Evolutionary conservation across 73 alveolate genomes (phyloP).

Genomic region (Tetrahymena malaccensis): DNA sequence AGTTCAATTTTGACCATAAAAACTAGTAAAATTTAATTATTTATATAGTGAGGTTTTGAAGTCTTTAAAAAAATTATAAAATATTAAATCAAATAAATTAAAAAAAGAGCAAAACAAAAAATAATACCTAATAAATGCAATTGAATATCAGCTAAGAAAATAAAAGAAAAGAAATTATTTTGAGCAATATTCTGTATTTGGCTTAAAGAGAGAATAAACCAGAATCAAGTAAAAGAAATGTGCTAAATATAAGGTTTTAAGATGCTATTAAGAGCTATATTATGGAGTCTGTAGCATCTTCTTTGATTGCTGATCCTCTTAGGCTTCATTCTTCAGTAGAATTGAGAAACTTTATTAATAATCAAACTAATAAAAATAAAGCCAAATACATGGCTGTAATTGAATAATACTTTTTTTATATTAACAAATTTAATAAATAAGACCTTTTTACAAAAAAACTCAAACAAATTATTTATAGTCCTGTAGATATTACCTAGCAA

Average conservation of each 20-base stretch:
- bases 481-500: background rate
- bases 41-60: too few relatives aligned
- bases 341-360: too few relatives aligned
- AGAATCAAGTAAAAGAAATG: background rate
- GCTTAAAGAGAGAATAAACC: background rate
- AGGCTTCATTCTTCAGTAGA: background rate
- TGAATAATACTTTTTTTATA: background rate
- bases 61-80: too few relatives aligned
- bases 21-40: too few relatives aligned
- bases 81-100: too few relatives aligned
- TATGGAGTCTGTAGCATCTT: background rate
- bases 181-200: too few relatives aligned
- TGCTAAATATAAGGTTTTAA: background rate
- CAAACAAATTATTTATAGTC: background rate
- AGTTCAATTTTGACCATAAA: too few relatives aligned
- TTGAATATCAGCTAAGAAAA: background rate
- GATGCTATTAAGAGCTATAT: background rate
- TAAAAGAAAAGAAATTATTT: too few relatives aligned
- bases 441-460: background rate
- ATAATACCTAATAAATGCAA: too few relatives aligned
- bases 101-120: too few relatives aligned
- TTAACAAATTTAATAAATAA: too few relatives aligned
- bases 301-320: background rate
- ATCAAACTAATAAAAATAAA: too few relatives aligned
- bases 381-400: background rate